Conservation (phyloP, 2,329 filamentous ascomycete species). For the Colletotrichum brevisporum region DNA sequence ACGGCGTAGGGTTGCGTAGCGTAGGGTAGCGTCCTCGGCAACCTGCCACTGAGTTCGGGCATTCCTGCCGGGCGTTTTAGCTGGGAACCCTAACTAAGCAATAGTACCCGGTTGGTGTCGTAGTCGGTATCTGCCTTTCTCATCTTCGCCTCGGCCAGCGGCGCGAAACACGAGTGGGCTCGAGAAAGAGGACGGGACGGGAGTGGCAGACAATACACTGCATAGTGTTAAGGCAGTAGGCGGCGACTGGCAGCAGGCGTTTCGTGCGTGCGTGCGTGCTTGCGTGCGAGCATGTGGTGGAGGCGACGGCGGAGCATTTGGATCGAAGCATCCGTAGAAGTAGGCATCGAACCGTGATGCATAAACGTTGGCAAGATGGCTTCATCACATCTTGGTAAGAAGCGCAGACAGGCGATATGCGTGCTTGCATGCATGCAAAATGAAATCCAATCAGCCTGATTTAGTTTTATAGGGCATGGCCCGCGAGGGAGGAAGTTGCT, state of each 20-base stretch:
- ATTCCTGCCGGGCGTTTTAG: slow-evolving; percentile 17
- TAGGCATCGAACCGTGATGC: neutral
- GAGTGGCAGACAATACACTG: neutral
- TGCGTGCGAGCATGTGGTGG: neutral
- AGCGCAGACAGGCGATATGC: neutral
- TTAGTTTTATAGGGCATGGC: no score
- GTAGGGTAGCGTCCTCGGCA: slow-evolving; percentile 2
- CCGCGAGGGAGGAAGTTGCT: no score
- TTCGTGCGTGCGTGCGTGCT: neutral
- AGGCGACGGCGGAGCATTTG: neutral
- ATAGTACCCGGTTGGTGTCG: slow-evolving; percentile 1
- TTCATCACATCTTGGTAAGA: slow-evolving; percentile 1
- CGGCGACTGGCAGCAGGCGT: neutral
- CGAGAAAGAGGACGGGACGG: slow-evolving; percentile 2
- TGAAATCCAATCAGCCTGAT: slow-evolving; percentile 1
- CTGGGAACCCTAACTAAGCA: slow-evolving; percentile 8
- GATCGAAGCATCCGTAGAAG: neutral
- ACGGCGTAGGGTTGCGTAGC: neutral
- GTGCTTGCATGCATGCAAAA: slow-evolving; percentile 13
- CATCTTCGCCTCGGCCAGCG: neutral
- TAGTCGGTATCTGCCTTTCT: slow-evolving; percentile 23
- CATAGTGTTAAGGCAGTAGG: no score
- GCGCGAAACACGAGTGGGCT: slow-evolving; percentile 26
- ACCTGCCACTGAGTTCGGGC: slow-evolving; percentile 4
- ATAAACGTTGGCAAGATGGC: slow-evolving; percentile 28